phyloP scores from a whole-genome alignment of 441 rosid genomes.

The Metrosideros polymorpha region DNA sequence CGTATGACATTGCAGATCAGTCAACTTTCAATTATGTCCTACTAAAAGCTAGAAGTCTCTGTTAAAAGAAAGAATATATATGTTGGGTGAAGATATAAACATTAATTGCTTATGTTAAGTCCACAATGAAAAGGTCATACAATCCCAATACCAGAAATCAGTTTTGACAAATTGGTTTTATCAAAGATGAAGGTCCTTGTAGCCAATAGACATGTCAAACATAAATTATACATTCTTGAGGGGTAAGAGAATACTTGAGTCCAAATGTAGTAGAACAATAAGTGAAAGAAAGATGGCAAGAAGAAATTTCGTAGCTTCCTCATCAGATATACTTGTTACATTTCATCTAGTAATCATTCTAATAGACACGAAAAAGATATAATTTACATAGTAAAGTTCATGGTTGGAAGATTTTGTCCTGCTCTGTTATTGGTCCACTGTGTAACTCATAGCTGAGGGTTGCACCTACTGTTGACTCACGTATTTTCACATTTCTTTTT shows the following conservation, averaged over 20 bases:
- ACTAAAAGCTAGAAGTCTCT: neutral
- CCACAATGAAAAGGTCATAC: neutral
- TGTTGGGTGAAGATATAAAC: neutral
- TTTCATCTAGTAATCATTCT: neutral
- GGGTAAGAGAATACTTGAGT: neutral
- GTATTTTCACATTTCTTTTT: neutral
- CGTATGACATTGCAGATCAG: neutral
- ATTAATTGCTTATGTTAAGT: neutral
- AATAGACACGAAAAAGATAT: neutral
- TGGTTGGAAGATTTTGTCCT: neutral
- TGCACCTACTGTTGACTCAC: neutral
- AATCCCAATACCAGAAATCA: neutral
- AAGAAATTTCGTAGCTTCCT: neutral
- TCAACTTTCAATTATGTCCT: neutral
- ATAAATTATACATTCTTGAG: neutral
- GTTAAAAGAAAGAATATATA: neutral
- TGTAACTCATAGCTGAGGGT: neutral
- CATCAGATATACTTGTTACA: neutral
- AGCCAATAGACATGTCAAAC: neutral
- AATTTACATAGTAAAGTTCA: neutral
- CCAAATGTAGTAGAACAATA: neutral
- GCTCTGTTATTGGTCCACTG: neutral
- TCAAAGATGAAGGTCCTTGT: neutral
- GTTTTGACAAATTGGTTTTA: neutral
- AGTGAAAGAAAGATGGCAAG: neutral